Percentiles rank a stretch among this genome's conserved stretches.
These are phyloP conservation scores for Fragaria vesca DNA, from an alignment of 306 rosid genomes.

Conservation along the genomic window DNA sequence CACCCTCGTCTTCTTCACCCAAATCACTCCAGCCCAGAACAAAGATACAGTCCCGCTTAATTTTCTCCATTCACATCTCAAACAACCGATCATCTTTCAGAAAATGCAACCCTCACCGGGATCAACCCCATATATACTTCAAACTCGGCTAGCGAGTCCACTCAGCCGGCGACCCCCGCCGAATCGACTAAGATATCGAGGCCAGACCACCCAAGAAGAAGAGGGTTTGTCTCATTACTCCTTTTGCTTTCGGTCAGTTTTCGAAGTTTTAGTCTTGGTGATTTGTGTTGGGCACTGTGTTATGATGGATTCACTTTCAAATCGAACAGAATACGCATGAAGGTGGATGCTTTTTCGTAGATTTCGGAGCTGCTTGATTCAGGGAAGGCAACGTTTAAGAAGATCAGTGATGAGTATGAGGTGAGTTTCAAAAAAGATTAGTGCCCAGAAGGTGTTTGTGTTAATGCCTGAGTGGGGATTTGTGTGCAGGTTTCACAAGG, in stretches of 20 bases:
- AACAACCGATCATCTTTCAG: not conserved
- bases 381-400: constrained; percentile 64
- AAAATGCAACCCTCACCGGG: constrained; percentile 49
- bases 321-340: too few relatives aligned
- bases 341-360: constrained; percentile 29
- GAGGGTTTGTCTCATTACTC: constrained; percentile 46
- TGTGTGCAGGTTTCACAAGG: constrained; percentile 31
- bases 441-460: not conserved
- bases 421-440: constrained; percentile 34
- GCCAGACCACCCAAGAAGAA: constrained; percentile 74
- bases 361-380: constrained; percentile 78
- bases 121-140: constrained; percentile 24
- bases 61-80: not conserved
- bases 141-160: constrained; percentile 66
- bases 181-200: constrained; percentile 70
- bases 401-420: constrained; percentile 4
- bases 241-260: constrained; percentile 26
- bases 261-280: constrained; percentile 26
- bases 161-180: constrained; percentile 51
- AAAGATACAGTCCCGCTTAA: too few relatives aligned
- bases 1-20: not conserved
- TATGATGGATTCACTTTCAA: too few relatives aligned
- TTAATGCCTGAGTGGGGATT: not conserved
- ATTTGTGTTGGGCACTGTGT: too few relatives aligned
- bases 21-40: not conserved